These are phyloP conservation scores for Mastigamoeba balamuthi DNA, from an alignment of 78 protist species.

Conservation along the genomic window DNA sequence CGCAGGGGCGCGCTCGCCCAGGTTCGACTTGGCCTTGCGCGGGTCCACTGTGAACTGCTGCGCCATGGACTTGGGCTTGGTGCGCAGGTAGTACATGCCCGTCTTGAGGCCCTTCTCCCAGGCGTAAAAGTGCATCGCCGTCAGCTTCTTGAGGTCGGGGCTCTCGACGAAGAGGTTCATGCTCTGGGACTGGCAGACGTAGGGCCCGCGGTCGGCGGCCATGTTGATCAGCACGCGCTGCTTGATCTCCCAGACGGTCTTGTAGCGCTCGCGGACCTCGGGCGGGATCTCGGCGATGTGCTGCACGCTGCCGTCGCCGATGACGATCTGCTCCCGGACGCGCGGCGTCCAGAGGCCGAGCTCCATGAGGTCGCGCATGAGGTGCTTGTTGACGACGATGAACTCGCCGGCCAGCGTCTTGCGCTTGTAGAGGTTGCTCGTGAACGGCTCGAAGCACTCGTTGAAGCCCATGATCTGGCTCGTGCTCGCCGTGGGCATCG, in stretches of 20 bases:
- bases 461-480: conserved; percentile 96
- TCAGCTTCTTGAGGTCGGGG: conserved; percentile 76
- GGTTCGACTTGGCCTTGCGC: no score
- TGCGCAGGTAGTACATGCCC: conserved; percentile 96
- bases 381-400: conserved; percentile 85
- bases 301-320: conserved; percentile 83
- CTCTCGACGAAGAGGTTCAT: conserved; percentile 85
- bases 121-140: conserved; percentile 97
- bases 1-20: no score
- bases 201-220: conserved; percentile 98
- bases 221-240: conserved; percentile 85
- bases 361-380: conserved; percentile 80
- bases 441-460: conserved; percentile 97
- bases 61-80: conserved; percentile 91
- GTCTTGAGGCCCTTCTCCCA: conserved; percentile 97
- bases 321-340: conserved; percentile 73
- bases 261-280: conserved; percentile 77
- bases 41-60: conserved; percentile 94
- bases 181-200: conserved; percentile 86
- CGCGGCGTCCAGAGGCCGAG: conserved; percentile 79
- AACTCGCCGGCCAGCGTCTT: conserved; percentile 95
- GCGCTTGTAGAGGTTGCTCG: conserved; percentile 91
- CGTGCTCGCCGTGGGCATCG: conserved; percentile 99
- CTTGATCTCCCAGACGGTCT: conserved; percentile 95
- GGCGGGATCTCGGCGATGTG: conserved; percentile 75